Percentiles rank a stretch among this genome's conserved stretches.
These are phyloP conservation scores for Mycosphaerella arachidis DNA, from an alignment of 2,329 filamentous ascomycete species.

Conservation along the genomic window DNA sequence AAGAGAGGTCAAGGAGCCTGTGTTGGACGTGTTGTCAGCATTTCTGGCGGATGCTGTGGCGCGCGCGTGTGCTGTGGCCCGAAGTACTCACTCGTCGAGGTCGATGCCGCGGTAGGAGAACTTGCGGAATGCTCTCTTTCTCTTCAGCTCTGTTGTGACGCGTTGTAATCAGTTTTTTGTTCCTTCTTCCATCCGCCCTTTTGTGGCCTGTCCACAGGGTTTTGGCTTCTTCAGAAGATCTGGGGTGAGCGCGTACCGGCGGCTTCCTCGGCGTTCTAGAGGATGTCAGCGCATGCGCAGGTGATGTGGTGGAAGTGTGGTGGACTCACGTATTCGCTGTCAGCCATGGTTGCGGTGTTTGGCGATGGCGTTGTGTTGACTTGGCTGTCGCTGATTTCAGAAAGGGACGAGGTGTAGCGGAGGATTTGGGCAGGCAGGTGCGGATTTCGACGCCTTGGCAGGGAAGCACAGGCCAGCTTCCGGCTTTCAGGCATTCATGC, in stretches of 20 bases:
- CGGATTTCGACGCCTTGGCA: not conserved
- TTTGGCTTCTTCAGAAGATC: constrained; percentile 26
- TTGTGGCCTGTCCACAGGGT: constrained; percentile 41
- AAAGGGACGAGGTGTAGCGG: not conserved
- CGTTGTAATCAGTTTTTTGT: constrained; percentile 31
- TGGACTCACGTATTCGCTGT: constrained; percentile 77
- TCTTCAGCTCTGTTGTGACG: constrained; percentile 77
- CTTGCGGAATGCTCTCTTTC: constrained; percentile 99
- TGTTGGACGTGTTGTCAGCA: constrained; percentile 18
- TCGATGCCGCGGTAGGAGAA: constrained; percentile 99
- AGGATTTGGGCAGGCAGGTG: not conserved
- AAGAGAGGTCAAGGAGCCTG: constrained; percentile 97
- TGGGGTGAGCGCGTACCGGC: constrained; percentile 55
- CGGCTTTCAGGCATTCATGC: not conserved
- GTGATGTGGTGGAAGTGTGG: constrained; percentile 15
- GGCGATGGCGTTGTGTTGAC: constrained; percentile 22
- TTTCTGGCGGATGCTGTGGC: not conserved
- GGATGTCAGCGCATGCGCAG: constrained; percentile 20
- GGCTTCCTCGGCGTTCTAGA: constrained; percentile 91
- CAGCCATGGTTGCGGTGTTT: constrained; percentile 65
- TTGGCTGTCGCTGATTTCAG: not conserved
- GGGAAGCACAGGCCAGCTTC: not conserved
- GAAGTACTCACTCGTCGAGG: constrained; percentile 84
- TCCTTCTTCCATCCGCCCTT: constrained; percentile 38
- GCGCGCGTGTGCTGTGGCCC: constrained; percentile 5